These are phyloP conservation scores for Phytophthora kernoviae DNA, from an alignment of 352 stramenopile species.

Conservation along the genomic window DNA sequence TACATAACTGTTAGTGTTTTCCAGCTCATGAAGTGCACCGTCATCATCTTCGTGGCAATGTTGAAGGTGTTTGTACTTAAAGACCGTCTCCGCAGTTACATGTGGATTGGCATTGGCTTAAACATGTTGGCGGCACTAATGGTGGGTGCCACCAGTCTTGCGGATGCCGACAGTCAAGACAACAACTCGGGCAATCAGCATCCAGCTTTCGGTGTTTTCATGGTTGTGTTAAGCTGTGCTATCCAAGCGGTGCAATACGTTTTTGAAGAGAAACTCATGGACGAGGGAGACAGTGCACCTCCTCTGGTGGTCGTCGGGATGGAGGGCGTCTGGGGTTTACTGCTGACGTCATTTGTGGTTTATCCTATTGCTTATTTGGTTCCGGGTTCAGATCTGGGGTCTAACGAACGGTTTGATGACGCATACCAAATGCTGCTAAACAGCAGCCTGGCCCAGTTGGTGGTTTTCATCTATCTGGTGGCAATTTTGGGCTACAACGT, in stretches of 20 bases:
- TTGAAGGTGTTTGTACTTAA: conserved; percentile 95
- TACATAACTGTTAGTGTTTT: conserved; percentile 93
- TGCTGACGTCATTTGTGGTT: conserved; percentile 93
- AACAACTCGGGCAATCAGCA: conserved; percentile 65
- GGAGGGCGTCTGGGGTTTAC: conserved; percentile 96
- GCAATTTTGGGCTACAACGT: conserved; percentile 97
- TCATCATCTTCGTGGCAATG: conserved; percentile 97
- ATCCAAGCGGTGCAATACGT: conserved; percentile 97
- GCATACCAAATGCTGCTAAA: conserved; percentile 75
- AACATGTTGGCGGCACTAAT: conserved; percentile 95
- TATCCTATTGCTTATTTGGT: conserved; percentile 94
- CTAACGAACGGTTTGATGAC: conserved; percentile 92
- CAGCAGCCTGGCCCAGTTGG: conserved; percentile 59
- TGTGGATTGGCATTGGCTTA: conserved; percentile 96
- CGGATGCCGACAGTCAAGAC: conserved; percentile 66
- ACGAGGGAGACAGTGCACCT: conserved; percentile 91
- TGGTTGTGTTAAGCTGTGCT: conserved; percentile 95
- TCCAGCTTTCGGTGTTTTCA: conserved; percentile 90
- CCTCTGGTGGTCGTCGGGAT: conserved; percentile 95
- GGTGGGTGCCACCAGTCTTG: conserved; percentile 93
- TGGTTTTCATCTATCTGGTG: conserved; percentile 91
- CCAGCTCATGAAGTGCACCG: conserved; percentile 89
- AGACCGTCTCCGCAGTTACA: conserved; percentile 91
- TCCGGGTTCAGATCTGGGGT: conserved; percentile 93
- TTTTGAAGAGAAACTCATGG: conserved; percentile 98